Base-by-base conservation (phyloP, 148 eudicot species). In the Rheum nobile region DNA sequence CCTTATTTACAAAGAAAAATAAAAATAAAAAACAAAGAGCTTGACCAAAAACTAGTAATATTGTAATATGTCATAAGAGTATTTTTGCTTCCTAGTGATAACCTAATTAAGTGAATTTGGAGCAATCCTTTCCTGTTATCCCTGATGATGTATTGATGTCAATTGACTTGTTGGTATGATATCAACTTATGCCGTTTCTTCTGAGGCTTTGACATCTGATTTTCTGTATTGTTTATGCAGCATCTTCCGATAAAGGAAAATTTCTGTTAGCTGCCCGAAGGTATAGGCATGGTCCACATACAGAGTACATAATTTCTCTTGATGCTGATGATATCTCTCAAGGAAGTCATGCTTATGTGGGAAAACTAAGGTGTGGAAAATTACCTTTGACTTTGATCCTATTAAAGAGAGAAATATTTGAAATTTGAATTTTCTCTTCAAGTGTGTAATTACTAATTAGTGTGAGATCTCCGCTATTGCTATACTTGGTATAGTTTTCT, bases 301-400 rank as follows among this genome's bases (percentile, higher is more conserved):
- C 80, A 11, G 99, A 95, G 82, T 95, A 88, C 72, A 85, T 92
- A 47, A 85, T 95, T 74, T 91, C 99, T 19, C 93, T 95, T 72
- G 94, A 90, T 65, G 85, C 90, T 6, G 85, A 85, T 78, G 99
- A 92, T 79, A 67, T 95, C 28, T 91, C 96, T 47, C 97, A 90
- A 82, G 91, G 97, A 85, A 95, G 92, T 80, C 90, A 84, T 63
- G 90, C 96, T 10, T 95, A 92, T 75, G 91, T 95, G 79, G 99
- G 99, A 80, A 95, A 91, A 84, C 74, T 95, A 73, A 86, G 97
- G 99, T 95, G 80, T 78, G 83, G 13, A 29, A n/a, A n/a, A n/a
- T n/a, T n/a, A n/a, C n/a, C n/a, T n/a, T n/a, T n/a, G n/a, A n/a
- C 2, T 67, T 11, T 67, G 14, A 19, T 29, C 41, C 21, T 11